Percentiles rank a stretch among this genome's conserved stretches.
Conservation (phyloP, 2,329 filamentous ascomycete genomes). For the Polychaeton citri region DNA sequence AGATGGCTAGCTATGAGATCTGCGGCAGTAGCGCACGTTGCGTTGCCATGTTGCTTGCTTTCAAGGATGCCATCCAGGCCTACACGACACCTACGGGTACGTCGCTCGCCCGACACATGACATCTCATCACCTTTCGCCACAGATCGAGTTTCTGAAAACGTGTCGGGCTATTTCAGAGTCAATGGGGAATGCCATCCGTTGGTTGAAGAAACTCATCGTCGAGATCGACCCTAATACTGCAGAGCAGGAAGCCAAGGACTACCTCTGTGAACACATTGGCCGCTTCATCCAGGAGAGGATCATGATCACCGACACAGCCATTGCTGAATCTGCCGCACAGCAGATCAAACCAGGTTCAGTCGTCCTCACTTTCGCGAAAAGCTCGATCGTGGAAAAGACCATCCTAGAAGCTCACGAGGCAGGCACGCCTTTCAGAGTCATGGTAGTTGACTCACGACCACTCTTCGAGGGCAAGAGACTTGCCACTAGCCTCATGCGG, state of each 20-base stretch:
- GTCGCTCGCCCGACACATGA: constrained; percentile 80
- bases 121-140: constrained; percentile 77
- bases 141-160: constrained; percentile 92
- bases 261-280: constrained; percentile 71
- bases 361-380: constrained; percentile 76
- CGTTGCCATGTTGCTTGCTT: constrained; percentile 74
- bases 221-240: constrained; percentile 73
- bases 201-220: constrained; percentile 89
- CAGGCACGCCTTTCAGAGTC: constrained; percentile 67
- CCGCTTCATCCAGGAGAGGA: constrained; percentile 77
- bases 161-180: constrained; percentile 89
- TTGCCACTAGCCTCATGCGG: constrained; percentile 57
- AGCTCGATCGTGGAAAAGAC: constrained; percentile 77
- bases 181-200: constrained; percentile 92
- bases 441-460: constrained; percentile 69
- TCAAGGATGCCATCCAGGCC: constrained; percentile 86
- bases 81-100: constrained; percentile 79
- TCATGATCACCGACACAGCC: constrained; percentile 73
- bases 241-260: constrained; percentile 70
- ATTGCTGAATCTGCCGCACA: constrained; percentile 65
- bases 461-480: constrained; percentile 53
- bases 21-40: constrained; percentile 82
- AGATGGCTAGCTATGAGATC: constrained; percentile 79
- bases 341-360: constrained; percentile 66
- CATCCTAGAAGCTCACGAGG: constrained; percentile 55